These are phyloP conservation scores for Plantago major DNA, from an alignment of 257 asterid genomes.

Conservation along the genomic window DNA sequence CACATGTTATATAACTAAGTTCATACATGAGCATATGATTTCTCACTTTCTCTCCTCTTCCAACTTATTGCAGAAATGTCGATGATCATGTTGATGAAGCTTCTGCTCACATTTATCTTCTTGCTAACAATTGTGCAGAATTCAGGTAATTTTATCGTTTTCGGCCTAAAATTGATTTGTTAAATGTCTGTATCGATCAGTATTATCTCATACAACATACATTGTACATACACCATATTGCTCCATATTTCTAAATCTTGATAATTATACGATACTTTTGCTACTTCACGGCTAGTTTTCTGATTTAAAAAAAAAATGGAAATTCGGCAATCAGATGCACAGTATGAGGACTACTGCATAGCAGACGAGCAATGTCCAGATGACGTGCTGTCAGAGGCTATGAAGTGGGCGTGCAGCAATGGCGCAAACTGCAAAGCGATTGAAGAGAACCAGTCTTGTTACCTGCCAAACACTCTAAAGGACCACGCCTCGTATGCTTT, in stretches of 20 bases:
- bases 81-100: constrained; percentile 11
- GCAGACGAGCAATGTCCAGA: constrained; percentile 72
- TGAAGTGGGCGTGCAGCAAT: constrained; percentile 64
- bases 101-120: constrained; percentile 26
- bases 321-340: constrained; percentile 35
- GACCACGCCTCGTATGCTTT: constrained; percentile 73
- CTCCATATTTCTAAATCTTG: not conserved
- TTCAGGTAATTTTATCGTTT: constrained; percentile 33
- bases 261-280: not conserved
- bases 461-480: constrained; percentile 39
- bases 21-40: not conserved
- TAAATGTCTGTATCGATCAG: too few species aligned
- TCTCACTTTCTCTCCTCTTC: constrained; percentile 11
- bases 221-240: too few species aligned
- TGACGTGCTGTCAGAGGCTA: constrained; percentile 33
- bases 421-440: constrained; percentile 63
- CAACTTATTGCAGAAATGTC: constrained; percentile 5
- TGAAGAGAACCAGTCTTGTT: constrained; percentile 36
- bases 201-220: too few species aligned
- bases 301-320: not conserved
- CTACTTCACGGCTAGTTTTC: not conserved
- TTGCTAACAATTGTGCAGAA: constrained; percentile 19
- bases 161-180: not conserved
- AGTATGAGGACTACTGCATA: constrained; percentile 61
- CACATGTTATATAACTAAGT: not conserved